Conservation (phyloP, 2,329 filamentous ascomycete species). For the Pestalotiopsis sp. region DNA sequence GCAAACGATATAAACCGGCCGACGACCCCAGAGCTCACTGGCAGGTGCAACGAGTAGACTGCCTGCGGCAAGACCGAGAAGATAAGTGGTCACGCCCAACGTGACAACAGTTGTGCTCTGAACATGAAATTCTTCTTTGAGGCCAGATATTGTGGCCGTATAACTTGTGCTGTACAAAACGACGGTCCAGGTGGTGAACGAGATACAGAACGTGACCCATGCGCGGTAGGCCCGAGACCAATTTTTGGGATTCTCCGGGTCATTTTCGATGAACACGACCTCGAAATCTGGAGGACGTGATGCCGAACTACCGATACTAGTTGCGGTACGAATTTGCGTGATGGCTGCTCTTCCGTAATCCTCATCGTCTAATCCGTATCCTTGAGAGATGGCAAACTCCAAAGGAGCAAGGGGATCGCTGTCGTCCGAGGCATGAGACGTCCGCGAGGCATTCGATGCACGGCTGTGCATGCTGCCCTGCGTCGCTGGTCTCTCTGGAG, state of each 20-base stretch:
- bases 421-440: conserved; percentile 27
- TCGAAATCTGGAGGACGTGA: conserved; percentile 65
- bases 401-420: conserved; percentile 26
- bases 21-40: conserved; percentile 70
- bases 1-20: conserved; percentile 70
- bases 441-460: neutral
- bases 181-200: conserved; percentile 50
- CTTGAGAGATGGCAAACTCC: conserved; percentile 27
- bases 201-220: conserved; percentile 47
- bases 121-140: conserved; percentile 68
- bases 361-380: conserved; percentile 37
- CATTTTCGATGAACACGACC: conserved; percentile 69
- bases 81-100: conserved; percentile 77
- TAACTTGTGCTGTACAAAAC: conserved; percentile 81
- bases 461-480: neutral
- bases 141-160: conserved; percentile 70
- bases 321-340: conserved; percentile 42
- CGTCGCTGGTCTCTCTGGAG: neutral
- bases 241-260: conserved; percentile 67
- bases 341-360: conserved; percentile 42
- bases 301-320: conserved; percentile 44
- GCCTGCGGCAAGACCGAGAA: conserved; percentile 73
- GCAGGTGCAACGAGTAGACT: conserved; percentile 75
- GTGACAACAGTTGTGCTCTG: conserved; percentile 64
- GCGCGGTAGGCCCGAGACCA: conserved; percentile 59